These are phyloP conservation scores for Jatropha curcas DNA, from an alignment of 345 rosid genomes.

Conservation along the genomic window DNA sequence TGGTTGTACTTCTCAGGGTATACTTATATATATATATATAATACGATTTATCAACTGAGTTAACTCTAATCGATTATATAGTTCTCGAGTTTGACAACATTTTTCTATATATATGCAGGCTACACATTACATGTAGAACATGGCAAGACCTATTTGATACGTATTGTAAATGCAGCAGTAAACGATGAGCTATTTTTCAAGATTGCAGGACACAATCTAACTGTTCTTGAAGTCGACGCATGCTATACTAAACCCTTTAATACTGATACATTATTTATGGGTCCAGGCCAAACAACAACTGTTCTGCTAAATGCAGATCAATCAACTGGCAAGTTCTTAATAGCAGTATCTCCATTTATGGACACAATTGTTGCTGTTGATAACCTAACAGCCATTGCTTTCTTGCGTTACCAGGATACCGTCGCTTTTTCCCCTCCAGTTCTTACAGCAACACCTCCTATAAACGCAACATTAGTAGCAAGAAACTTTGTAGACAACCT, in stretches of 20 bases:
- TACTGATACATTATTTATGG: conserved; percentile 56
- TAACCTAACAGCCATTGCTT: conserved; percentile 47
- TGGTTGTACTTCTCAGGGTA: conserved; percentile 60
- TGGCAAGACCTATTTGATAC: conserved; percentile 60
- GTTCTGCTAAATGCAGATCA: conserved; percentile 52
- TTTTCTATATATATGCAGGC: conserved; percentile 32
- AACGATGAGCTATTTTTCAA: conserved; percentile 81
- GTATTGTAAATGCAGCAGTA: conserved; percentile 62
- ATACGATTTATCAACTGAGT: too few relatives aligned
- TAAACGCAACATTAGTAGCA: conserved; percentile 55
- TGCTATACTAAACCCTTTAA: conserved; percentile 55
- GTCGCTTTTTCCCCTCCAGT: conserved; percentile 35
- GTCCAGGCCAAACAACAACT: conserved; percentile 81
- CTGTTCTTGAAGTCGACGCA: conserved; percentile 70
- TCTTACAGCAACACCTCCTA: conserved; percentile 46
- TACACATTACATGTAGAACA: conserved; percentile 52
- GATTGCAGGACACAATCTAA: conserved; percentile 59
- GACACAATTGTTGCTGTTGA: conserved; percentile 60
- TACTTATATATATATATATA: conserved; percentile 2
- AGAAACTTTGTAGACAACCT: conserved; percentile 37
- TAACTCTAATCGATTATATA: too few relatives aligned
- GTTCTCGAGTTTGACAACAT: too few relatives aligned
- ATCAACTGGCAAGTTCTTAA: conserved; percentile 46
- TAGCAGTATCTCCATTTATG: conserved; percentile 76
- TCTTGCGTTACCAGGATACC: conserved; percentile 47